Evolutionary conservation across 2,329 filamentous ascomycete species (phyloP).

Genomic region (Pseudogymnoascus sp.): DNA sequence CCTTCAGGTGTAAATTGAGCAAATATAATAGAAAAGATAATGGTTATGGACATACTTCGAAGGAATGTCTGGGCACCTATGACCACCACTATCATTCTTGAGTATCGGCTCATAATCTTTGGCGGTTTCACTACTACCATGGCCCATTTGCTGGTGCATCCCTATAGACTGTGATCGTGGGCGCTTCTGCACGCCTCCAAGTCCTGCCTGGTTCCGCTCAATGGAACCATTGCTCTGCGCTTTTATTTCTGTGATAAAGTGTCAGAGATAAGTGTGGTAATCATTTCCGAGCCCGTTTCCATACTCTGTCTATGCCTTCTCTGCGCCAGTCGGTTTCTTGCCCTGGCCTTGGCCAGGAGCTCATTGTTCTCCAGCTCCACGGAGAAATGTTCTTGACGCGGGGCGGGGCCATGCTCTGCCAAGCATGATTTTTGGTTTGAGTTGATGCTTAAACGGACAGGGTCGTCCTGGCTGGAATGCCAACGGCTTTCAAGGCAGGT

Average conservation of each 20-base stretch:
- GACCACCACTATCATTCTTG: not conserved
- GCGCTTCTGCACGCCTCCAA: not conserved
- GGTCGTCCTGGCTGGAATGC: not conserved
- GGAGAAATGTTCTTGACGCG: not conserved
- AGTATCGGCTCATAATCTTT: not conserved
- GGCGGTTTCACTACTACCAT: not conserved
- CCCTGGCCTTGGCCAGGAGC: not conserved
- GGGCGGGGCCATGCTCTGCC: not conserved
- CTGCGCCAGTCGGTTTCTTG: not conserved
- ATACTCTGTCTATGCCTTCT: not conserved
- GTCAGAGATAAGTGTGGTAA: not conserved
- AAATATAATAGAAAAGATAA: too few species aligned
- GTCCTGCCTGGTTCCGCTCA: not conserved
- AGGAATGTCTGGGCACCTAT: not conserved
- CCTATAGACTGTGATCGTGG: not conserved
- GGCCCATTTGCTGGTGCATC: not conserved
- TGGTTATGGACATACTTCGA: not conserved
- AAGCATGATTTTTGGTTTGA: not conserved
- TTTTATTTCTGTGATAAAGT: not conserved
- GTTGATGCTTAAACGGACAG: not conserved
- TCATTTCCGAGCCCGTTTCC: not conserved
- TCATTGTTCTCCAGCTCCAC: not conserved
- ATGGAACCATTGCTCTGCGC: not conserved
- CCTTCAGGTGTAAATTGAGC: too few species aligned
- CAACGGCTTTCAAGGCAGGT: not conserved